A percentile compares a stretch with the other conserved stretches of the same genome.
These are phyloP conservation scores for Filobasidium wieringae DNA, from an alignment of 768 basidiomycete genomes.

Conservation along the genomic window DNA sequence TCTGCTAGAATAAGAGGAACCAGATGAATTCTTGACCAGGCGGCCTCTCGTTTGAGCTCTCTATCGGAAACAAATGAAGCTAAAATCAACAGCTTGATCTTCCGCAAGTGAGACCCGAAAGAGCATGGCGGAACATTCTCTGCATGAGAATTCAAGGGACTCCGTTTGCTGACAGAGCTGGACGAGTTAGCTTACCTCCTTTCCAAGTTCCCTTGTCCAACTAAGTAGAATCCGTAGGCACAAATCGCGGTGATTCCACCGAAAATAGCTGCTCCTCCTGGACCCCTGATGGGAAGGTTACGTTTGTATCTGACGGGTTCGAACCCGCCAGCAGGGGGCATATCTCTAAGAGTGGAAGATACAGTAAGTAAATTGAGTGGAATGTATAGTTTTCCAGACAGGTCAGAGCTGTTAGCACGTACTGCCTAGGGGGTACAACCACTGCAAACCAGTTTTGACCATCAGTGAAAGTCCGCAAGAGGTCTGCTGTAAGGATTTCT, in stretches of 20 bases:
- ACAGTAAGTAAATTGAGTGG: neutral
- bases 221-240: slow-evolving; percentile 79
- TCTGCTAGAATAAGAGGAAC: slow-evolving; percentile 86
- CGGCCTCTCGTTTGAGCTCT: slow-evolving; percentile 82
- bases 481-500: too few species aligned
- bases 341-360: slow-evolving; percentile 52
- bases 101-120: too few species aligned
- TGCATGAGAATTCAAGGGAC: neutral
- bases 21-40: slow-evolving; percentile 90
- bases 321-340: slow-evolving; percentile 90
- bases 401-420: neutral
- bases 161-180: neutral
- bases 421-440: neutral
- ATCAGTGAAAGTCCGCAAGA: too few species aligned
- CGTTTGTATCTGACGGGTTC: slow-evolving; percentile 88
- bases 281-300: slow-evolving; percentile 67
- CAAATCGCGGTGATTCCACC: slow-evolving; percentile 75
- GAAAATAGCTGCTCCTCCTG: slow-evolving; percentile 64
- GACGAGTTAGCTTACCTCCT: slow-evolving; percentile 63
- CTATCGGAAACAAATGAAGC: slow-evolving; percentile 42
- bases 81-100: too few species aligned
- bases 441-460: too few species aligned
- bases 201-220: slow-evolving; percentile 84
- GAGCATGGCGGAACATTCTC: too few species aligned
- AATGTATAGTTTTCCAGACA: neutral